phyloP scores from a whole-genome alignment of 169 alveolate genomes.

The Plasmodium billcollinsi region DNA sequence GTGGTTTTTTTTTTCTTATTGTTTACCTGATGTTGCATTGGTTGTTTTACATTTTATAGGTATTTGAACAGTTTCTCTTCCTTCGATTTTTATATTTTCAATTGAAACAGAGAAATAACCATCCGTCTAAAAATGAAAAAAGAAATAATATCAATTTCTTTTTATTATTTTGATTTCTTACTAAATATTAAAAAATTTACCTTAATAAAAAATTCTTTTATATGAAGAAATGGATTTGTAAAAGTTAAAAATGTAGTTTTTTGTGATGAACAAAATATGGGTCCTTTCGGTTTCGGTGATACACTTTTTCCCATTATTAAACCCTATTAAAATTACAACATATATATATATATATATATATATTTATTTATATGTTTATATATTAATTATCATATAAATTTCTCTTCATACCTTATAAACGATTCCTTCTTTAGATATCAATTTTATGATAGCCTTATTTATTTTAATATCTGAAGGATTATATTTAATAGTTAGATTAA shows the following conservation, averaged over 20 bases:
- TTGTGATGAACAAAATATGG: constrained; percentile 75
- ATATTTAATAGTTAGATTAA: constrained; percentile 43
- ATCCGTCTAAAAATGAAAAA: constrained; percentile 30
- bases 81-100: constrained; percentile 64
- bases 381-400: constrained; percentile 19
- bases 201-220: constrained; percentile 43
- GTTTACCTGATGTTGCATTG: constrained; percentile 59
- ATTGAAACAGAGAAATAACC: constrained; percentile 48
- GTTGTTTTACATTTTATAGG: constrained; percentile 64
- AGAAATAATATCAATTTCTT: not conserved
- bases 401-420: constrained; percentile 41
- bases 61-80: constrained; percentile 54
- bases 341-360: not conserved
- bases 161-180: too few species aligned
- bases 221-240: constrained; percentile 66
- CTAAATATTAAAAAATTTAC: constrained; percentile 13
- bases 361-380: constrained; percentile 2
- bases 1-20: not conserved
- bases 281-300: constrained; percentile 72
- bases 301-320: constrained; percentile 68
- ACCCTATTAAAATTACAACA: constrained; percentile 25
- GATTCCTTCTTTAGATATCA: constrained; percentile 70
- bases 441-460: constrained; percentile 54
- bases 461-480: constrained; percentile 50
- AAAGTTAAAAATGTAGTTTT: constrained; percentile 63